phyloP scores from a whole-genome alignment of 2,329 filamentous ascomycete species.

The Apiospora kogelbergensis region DNA sequence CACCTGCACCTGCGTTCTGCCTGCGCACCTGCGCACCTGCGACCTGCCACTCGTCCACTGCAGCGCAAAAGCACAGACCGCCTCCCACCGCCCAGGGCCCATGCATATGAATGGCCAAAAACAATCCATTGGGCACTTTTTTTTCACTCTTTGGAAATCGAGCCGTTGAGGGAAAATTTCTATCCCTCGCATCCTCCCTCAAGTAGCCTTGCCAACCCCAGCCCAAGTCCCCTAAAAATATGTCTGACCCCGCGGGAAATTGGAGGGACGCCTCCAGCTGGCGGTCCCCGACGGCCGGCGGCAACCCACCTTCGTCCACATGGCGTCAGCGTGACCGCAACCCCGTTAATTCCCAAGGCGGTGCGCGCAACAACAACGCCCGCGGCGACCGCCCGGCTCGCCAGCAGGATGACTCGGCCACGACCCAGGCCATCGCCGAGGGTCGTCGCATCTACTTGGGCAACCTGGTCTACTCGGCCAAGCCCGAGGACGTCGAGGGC shows the following conservation, averaged over 20 bases:
- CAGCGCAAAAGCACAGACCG: background rate
- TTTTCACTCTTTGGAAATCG: background rate
- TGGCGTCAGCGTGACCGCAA: constrained; percentile 5
- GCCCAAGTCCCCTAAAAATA: background rate
- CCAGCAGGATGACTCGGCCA: background rate
- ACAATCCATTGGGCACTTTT: background rate
- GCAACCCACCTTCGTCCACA: constrained; percentile 6
- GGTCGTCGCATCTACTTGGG: constrained; percentile 60
- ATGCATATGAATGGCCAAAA: constrained; percentile 5
- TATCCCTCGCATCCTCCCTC: constrained; percentile 3
- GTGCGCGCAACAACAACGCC: background rate
- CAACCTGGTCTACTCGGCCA: constrained; percentile 60
- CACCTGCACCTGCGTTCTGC: too few relatives aligned
- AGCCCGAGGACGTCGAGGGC: constrained; percentile 35
- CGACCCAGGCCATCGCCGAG: constrained; percentile 15
- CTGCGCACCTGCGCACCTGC: too few relatives aligned
- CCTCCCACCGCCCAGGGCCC: background rate
- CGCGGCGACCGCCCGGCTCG: background rate
- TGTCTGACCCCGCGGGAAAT: background rate
- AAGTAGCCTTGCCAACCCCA: background rate
- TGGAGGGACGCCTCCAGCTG: constrained; percentile 4
- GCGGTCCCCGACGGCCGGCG: background rate
- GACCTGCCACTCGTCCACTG: too few relatives aligned
- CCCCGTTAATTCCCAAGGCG: background rate
- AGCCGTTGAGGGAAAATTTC: background rate